Conservation (phyloP, 2,329 filamentous ascomycete species). For the Pestalotiopsis sp. region DNA sequence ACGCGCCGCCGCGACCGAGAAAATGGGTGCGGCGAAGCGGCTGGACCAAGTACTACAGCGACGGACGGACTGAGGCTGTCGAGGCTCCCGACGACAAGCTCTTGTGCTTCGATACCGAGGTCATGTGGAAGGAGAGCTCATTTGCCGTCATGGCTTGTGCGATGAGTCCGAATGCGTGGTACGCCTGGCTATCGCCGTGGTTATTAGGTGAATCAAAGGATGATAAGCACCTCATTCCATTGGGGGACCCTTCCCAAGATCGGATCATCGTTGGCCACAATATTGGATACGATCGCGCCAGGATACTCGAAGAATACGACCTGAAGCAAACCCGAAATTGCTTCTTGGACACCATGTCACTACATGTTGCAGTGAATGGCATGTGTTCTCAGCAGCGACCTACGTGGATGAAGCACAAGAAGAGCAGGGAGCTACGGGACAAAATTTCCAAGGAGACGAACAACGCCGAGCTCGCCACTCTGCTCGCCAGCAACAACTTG, state of each 20-base stretch:
- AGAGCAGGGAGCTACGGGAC: constrained; percentile 82
- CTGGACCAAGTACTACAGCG: constrained; percentile 88
- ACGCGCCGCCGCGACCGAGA: constrained; percentile 61
- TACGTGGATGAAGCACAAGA: constrained; percentile 96
- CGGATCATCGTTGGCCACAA: constrained; percentile 93
- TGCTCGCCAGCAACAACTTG: constrained; percentile 69
- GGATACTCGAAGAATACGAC: constrained; percentile 87
- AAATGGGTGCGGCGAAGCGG: constrained; percentile 81
- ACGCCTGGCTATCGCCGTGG: constrained; percentile 97
- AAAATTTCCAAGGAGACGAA: constrained; percentile 74
- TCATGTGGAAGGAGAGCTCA: constrained; percentile 90
- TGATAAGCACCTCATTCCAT: constrained; percentile 79
- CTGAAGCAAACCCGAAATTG: constrained; percentile 80
- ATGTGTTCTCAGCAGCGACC: constrained; percentile 98
- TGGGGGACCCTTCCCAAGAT: constrained; percentile 74
- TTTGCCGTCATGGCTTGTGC: constrained; percentile 98
- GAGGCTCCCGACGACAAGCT: constrained; percentile 78
- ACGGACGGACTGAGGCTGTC: constrained; percentile 72
- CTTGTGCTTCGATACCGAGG: constrained; percentile 94
- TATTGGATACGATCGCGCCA: constrained; percentile 89
- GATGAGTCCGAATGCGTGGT: constrained; percentile 87
- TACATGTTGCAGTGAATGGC: constrained; percentile 96
- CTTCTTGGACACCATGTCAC: constrained; percentile 96
- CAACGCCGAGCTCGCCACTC: constrained; percentile 68
- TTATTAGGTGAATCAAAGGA: constrained; percentile 79